Evolutionary conservation across 805 yeast species (phyloP).

Genomic region (Pichia deserticola): DNA sequence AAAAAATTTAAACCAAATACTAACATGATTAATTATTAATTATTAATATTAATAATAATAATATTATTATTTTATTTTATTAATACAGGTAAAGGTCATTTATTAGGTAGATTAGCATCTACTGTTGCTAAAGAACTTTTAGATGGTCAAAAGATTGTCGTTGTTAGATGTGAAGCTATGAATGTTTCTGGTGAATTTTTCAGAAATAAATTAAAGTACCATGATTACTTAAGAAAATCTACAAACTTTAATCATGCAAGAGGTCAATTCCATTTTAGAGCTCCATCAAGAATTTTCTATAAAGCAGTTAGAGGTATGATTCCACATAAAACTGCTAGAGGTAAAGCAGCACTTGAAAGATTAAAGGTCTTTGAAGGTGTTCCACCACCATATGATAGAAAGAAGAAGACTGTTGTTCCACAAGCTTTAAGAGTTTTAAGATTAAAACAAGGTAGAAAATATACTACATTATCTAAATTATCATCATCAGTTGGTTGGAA

Average conservation of each 20-base stretch:
- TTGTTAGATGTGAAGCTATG: constrained; percentile 95
- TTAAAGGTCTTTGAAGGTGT: constrained; percentile 99
- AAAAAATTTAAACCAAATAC: no score
- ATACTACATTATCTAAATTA: constrained; percentile 96
- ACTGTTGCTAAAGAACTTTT: constrained; percentile 97
- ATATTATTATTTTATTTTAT: not conserved
- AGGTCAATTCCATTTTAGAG: constrained; percentile 99
- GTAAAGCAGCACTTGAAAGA: constrained; percentile 99
- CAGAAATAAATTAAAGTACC: constrained; percentile 99
- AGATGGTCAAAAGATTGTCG: constrained; percentile 95
- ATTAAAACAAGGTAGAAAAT: constrained; percentile 99
- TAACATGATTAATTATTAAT: no score
- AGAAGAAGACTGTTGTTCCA: constrained; percentile 99
- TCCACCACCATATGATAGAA: constrained; percentile 99
- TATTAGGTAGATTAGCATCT: constrained; percentile 99
- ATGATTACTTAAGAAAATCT: constrained; percentile 99
- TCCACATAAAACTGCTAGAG: constrained; percentile 99
- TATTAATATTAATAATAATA: no score
- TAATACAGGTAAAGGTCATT: constrained; percentile 84
- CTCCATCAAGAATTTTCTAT: constrained; percentile 99
- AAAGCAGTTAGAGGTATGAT: constrained; percentile 99
- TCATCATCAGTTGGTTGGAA: constrained; percentile 98
- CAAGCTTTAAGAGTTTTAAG: constrained; percentile 98
- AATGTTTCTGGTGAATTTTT: constrained; percentile 99
- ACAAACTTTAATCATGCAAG: constrained; percentile 97